Base-by-base conservation (phyloP, 805 yeast genomes). In the Suhomyces emberorum region DNA sequence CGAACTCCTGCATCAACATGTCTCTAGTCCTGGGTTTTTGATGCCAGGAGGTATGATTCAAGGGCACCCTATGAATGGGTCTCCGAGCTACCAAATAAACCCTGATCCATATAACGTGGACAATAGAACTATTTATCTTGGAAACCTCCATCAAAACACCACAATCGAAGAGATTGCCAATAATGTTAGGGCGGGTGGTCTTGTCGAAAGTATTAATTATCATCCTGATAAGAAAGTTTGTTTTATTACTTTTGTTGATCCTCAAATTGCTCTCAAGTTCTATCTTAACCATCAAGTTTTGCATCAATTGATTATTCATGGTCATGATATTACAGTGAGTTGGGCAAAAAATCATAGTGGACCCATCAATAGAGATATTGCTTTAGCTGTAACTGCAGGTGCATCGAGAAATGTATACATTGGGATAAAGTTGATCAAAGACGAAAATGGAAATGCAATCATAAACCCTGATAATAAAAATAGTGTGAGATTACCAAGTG, bases 351-450 rank as follows among this genome's bases (percentile, higher is more conserved):
- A 76, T 27, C 79, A 78, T 47, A 67, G 83, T 11, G 88, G 89
- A 1, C 79, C 83, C 0, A 50, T 83, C 21, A 69, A 70, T 23
- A 68, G 76, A 28, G 68, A 72, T 2, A 69, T 84, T 28, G 63
- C 79, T 1, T 57, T 74, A 30, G 87, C 87, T 2, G 85, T 82
- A 2, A 74, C 84, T 2, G 73, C 75, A 2, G 88, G 89, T 20
- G 91, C 89, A 3, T 77, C 85, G 21, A 73, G 95, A 64, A 84
- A 84, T 53, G 76, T 84, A 11, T 84, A 84, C 55, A 77, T 84
- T 41, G 88, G 91, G 24, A 59, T 79, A 35, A 72, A 69, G 41
- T 65, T 70, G 23, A 25, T 41, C 24, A 53, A 50, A 33, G 41
- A 40, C 28, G 17, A 35, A 35, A 15, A 38, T 18, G 41, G 38